Base-by-base conservation (phyloP, 441 rosid genomes). In the Aleurites moluccanus region DNA sequence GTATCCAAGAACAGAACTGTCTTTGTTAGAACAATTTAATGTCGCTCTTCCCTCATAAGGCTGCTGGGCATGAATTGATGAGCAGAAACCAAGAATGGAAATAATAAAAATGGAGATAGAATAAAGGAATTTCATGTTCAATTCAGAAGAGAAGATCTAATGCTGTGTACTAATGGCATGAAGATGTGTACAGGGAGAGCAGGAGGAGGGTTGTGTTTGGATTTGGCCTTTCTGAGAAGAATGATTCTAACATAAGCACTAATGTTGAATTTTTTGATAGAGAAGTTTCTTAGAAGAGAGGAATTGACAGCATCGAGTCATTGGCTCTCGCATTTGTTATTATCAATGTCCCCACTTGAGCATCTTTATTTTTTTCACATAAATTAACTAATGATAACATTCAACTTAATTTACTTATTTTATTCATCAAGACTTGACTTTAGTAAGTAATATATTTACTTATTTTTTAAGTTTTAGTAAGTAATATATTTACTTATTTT, bases 1-100 rank as follows among this genome's bases (percentile, higher is more conserved):
- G 83, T 90, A 90, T 0, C 96, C 97, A 27, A 92, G 81, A 70
- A 73, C 85, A 11, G 96, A 89, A 75, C 78, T 79, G 13, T 81
- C 80, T 20, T 63, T 27, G 81, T 71, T 74, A 6, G 52, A 4
- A 60, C 98, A 92, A 61, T 69, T 44, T 28, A 90, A 76, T 10
- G 88, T 83, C 15, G 85, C 77, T 67, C 0, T 50, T 8, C 87
- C 96, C 11, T 73, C 87, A 8, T 93, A 91, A 47, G 88, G 92
- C 60, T 93, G 96, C 80, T 93, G 98, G 14, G 92, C 88, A 18
- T 74, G 77, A 78, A 85, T 59, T 44, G 75, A 73, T 71, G 80
- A 66, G 66, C 27, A 53, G 70, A 66, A 74, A 61, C 72, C 64
- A 9, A 77, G 38, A 5, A 79, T 0, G 49, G 23, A 59, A 73